A percentile compares a stretch with the other conserved stretches of the same genome.
Evolutionary conservation across 2,329 filamentous ascomycete genomes (phyloP).

Genomic region (Nemania abortiva): DNA sequence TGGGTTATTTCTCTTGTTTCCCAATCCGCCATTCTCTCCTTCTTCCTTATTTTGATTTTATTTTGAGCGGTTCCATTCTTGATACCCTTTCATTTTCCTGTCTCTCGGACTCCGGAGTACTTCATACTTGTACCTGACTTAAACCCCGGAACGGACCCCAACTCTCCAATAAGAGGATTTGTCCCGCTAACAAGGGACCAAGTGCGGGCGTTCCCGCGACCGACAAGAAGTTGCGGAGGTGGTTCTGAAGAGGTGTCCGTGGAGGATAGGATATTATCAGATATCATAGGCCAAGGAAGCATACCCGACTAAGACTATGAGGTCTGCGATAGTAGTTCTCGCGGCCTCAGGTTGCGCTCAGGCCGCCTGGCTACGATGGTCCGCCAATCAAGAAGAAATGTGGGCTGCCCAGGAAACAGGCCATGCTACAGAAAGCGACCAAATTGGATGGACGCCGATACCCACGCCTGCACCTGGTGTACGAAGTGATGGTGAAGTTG

Average conservation of each 20-base stretch:
- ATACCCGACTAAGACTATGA: slow-evolving; percentile 37
- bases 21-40: slow-evolving; percentile 6
- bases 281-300: background rate
- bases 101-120: slow-evolving; percentile 4
- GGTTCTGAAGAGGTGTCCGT: background rate
- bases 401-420: slow-evolving; percentile 43
- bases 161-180: background rate
- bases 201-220: slow-evolving; percentile 33
- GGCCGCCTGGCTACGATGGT: slow-evolving; percentile 46
- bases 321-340: slow-evolving; percentile 35
- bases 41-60: slow-evolving; percentile 25
- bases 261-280: slow-evolving; percentile 8
- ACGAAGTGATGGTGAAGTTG: slow-evolving; percentile 35
- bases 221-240: slow-evolving; percentile 1
- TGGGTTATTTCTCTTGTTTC: slow-evolving; percentile 19
- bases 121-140: background rate
- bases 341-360: slow-evolving; percentile 33
- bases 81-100: slow-evolving; percentile 23
- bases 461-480: slow-evolving; percentile 44
- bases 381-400: slow-evolving; percentile 35
- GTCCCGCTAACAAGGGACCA: slow-evolving; percentile 12
- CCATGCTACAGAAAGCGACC: slow-evolving; percentile 4
- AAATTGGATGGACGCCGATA: slow-evolving; percentile 45
- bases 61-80: slow-evolving; percentile 15
- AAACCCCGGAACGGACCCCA: slow-evolving; percentile 1